Evolutionary conservation across 106 monocot genomes (phyloP), one percentile per base, ranked within the genome.

Genomic region (Acorus calamus): DNA sequence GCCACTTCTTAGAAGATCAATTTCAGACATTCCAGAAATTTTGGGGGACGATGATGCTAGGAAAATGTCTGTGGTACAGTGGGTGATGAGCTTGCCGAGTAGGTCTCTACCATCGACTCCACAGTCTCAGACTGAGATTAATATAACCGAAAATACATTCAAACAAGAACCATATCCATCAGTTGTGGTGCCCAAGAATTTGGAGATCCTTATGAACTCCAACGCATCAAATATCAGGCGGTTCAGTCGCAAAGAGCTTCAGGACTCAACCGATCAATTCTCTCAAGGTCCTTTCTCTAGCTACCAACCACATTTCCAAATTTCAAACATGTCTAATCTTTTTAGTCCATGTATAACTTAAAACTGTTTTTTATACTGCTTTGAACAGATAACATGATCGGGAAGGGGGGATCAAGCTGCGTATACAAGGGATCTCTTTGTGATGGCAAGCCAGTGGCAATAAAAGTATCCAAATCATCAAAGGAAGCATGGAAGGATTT

Each of bases 51-150:
- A 10, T 3, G 64, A 67, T 58, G 81, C 74, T 2, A 46, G 93
- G 14, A 84, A 94, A 51, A 75, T 84, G 87, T 87, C 94, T 1
- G 94, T 96, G 45, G 84, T 90, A 11, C 87, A 96, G 28, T 96
- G 94, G 94, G 90, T 77, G 46, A 87, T 96, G 94, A 87, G 65
- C 61, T 74, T 96, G 10, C 94, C 94, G 0, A 68, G 73, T 57
- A 79, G 94, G 65, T 70, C 79, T 5, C 64, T 45, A 42, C 60
- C 78, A 59, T 14, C 56, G 4, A 55, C 11, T 42, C 56, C 59
- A 44, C 49, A 28, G 28, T 28, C 71, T 2, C 61, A 45, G 3
- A 1, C 49, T 2, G 11, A 8, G 6, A 13, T 63, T 2, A 63
- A 52, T 5, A 42, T 2, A 60, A 48, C 10, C 0, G 42, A 28